A percentile compares a stretch with the other conserved stretches of the same genome.
Evolutionary conservation across 768 basidiomycete genomes (phyloP).

Genomic region (Mycena latifolia): DNA sequence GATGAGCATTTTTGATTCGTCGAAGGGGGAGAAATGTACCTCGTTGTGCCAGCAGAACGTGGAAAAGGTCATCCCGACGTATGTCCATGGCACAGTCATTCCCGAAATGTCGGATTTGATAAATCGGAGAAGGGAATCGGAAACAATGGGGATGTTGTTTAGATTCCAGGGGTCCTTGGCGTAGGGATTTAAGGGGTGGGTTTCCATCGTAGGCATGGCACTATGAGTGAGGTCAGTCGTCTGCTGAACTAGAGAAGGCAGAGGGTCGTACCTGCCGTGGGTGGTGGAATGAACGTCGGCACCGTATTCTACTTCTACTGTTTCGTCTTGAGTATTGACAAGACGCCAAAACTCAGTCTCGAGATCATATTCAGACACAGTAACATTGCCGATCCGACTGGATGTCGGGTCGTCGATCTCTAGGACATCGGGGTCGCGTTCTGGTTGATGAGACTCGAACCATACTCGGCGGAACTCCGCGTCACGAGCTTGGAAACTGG

Average conservation of each 20-base stretch:
- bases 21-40: conserved; percentile 53
- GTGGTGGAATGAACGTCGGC: conserved; percentile 98
- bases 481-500: conserved; percentile 93
- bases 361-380: conserved; percentile 90
- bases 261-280: conserved; percentile 84
- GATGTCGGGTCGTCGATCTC: conserved; percentile 62
- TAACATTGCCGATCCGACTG: conserved; percentile 67
- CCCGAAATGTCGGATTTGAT: conserved; percentile 99
- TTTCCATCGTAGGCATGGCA: conserved; percentile 96
- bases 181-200: conserved; percentile 89
- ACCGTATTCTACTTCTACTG: conserved; percentile 99
- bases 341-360: conserved; percentile 98
- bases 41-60: conserved; percentile 99
- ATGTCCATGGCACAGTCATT: conserved; percentile 99
- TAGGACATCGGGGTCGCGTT: conserved; percentile 45
- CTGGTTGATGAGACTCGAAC: conserved; percentile 85
- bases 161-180: conserved; percentile 97
- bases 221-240: conserved; percentile 54
- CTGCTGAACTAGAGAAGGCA: background rate
- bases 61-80: conserved; percentile 98
- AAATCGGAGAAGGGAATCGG: conserved; percentile 93
- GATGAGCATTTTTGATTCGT: conserved; percentile 32
- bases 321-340: conserved; percentile 89
- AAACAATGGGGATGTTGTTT: conserved; percentile 95
- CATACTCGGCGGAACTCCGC: conserved; percentile 89